These are phyloP conservation scores for Gnaphalium uliginosum DNA, from an alignment of 129 eudicot species.

Conservation along the genomic window DNA sequence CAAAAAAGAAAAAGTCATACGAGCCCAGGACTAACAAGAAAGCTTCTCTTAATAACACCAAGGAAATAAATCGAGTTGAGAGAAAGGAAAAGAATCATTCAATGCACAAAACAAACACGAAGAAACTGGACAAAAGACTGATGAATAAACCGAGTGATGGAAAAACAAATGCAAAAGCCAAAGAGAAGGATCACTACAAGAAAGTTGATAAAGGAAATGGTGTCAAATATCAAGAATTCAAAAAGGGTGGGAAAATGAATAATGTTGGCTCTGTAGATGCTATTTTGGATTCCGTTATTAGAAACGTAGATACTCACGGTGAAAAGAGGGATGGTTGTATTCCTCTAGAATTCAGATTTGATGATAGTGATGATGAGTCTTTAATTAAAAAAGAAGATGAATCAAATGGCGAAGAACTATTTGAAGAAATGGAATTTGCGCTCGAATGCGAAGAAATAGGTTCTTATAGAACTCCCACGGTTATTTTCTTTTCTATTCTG, in stretches of 20 bases:
- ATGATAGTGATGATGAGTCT: conserved; percentile 36
- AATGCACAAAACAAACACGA: neutral
- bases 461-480: conserved; percentile 18
- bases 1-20: neutral
- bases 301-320: conserved; percentile 7
- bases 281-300: conserved; percentile 24
- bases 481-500: conserved; percentile 24
- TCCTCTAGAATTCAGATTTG: conserved; percentile 45
- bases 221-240: conserved; percentile 1
- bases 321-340: neutral
- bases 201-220: conserved; percentile 13
- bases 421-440: conserved; percentile 32
- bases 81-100: neutral
- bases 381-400: conserved; percentile 27
- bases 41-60: neutral
- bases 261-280: conserved; percentile 18
- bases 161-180: neutral
- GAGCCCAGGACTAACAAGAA: neutral
- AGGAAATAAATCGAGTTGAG: neutral
- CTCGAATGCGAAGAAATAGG: conserved; percentile 33
- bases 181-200: conserved; percentile 7
- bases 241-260: conserved; percentile 3
- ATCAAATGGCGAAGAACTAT: conserved; percentile 19
- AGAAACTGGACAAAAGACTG: neutral
- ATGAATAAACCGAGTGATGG: neutral